phyloP scores from a whole-genome alignment of 352 stramenopile species.

The Saprolegnia parasitica region DNA sequence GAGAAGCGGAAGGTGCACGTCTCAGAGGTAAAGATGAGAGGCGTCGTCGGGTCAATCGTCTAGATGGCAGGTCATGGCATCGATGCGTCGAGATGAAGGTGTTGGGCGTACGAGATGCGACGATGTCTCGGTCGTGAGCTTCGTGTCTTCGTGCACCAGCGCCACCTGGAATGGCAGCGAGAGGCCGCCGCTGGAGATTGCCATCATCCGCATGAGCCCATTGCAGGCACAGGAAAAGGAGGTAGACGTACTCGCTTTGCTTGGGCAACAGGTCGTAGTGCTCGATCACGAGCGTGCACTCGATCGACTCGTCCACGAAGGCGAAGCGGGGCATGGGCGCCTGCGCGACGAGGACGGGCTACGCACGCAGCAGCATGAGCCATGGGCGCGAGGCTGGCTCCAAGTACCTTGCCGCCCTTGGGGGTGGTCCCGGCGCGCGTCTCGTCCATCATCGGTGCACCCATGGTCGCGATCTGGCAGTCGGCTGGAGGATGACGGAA shows the following conservation, averaged over 20 bases:
- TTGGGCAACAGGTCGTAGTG: not conserved
- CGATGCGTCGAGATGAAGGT: not conserved
- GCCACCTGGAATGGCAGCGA: conserved; percentile 18
- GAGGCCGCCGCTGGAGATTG: not conserved
- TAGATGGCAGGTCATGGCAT: not conserved
- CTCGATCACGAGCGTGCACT: conserved; percentile 16
- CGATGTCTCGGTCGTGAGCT: conserved; percentile 20
- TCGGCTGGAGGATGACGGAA: not conserved
- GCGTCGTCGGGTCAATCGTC: conserved; percentile 12
- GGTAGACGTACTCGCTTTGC: not conserved
- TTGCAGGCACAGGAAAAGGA: not conserved
- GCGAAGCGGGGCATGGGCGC: not conserved
- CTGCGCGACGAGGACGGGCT: conserved; percentile 11
- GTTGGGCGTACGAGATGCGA: conserved; percentile 11
- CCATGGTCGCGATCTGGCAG: not conserved
- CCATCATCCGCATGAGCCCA: not conserved
- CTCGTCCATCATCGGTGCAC: not conserved
- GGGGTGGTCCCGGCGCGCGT: not conserved
- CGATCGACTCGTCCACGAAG: conserved; percentile 22
- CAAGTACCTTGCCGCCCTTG: not conserved
- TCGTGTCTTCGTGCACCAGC: conserved; percentile 23
- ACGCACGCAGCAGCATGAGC: not conserved
- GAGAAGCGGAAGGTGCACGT: conserved; percentile 22
- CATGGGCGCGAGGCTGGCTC: not conserved
- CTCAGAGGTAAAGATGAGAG: conserved; percentile 9